phyloP scores from a whole-genome alignment of 768 basidiomycete genomes.

The Kwoniella bestiolae region DNA sequence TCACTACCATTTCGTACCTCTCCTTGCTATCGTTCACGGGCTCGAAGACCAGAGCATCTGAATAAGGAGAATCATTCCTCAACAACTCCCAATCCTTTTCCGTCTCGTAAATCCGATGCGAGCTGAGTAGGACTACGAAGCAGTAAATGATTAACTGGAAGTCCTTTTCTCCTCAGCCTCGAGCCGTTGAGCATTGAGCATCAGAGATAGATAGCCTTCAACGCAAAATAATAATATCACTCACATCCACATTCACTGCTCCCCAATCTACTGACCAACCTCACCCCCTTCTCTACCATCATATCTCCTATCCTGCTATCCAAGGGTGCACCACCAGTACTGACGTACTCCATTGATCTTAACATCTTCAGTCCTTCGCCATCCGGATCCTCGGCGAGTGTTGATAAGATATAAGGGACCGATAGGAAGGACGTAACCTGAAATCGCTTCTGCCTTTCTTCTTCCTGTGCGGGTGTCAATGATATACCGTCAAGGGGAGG shows the following conservation, averaged over 20 bases:
- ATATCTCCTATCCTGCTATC: conserved; percentile 63
- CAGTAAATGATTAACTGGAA: too few relatives aligned
- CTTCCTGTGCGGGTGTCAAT: neutral
- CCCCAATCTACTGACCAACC: conserved; percentile 62
- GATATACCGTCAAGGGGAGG: neutral
- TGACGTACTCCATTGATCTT: conserved; percentile 61
- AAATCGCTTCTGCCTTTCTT: conserved; percentile 30
- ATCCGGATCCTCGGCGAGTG: conserved; percentile 61
- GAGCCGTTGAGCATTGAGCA: too few relatives aligned
- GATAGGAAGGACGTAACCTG: conserved; percentile 45
- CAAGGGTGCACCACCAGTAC: conserved; percentile 64
- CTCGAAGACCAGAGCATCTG: conserved; percentile 45
- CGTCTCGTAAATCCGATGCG: conserved; percentile 61
- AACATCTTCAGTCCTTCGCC: conserved; percentile 58
- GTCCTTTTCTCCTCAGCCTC: too few relatives aligned
- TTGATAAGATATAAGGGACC: conserved; percentile 59
- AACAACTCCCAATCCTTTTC: conserved; percentile 67
- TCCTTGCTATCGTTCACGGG: conserved; percentile 43
- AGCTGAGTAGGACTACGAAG: conserved; percentile 59
- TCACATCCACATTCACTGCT: conserved; percentile 59
- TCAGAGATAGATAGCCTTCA: too few relatives aligned
- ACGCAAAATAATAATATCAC: conserved; percentile 18
- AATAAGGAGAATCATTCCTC: conserved; percentile 53
- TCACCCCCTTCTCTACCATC: conserved; percentile 61
- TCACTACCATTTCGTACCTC: conserved; percentile 62